Evolutionary conservation across 2,329 filamentous ascomycete genomes (phyloP), one percentile per base, ranked within the genome.

Genomic region (Stylonectria norvegica): DNA sequence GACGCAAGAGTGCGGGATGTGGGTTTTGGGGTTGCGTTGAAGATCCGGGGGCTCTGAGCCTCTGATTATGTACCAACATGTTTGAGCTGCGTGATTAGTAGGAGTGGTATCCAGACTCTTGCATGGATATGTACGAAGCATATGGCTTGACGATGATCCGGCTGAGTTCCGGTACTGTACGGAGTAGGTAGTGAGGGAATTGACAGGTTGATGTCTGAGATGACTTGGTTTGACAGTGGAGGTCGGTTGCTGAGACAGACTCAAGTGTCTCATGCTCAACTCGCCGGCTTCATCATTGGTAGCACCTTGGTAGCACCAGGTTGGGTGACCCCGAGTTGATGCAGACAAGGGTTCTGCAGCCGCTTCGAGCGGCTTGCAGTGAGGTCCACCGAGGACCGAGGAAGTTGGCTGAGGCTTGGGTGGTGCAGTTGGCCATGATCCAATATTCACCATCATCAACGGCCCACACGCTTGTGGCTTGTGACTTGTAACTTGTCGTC

Each of bases 331-430:
- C 34, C 42, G 45, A 49, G 40, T 38, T 41, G 34, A 47, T 44
- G 45, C 37, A 40, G 50, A 40, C 48, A 52, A 55, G 48, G 54
- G 53, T 43, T 25, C 39, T 37, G 34, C 41, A 47, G 47, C 49
- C 44, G 34, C 34, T 55, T 55, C 41, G 40, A 56, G 49, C 55
- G 45, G 42, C 36, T 36, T 56, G 52, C 49, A 57, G 42, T 47
- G 25, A 9, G 52, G 35, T 38, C 48, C 43, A 49, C 52, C 36
- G 44, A 38, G 42, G 36, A 20, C 18, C 15, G 30, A 37, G 33
- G n/a, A n/a, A n/a, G n/a, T n/a, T n/a, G n/a, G n/a, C n/a, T n/a
- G n/a, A n/a, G n/a, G 20, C 42, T 39, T 46, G 42, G 43, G 20
- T 49, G 43, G 38, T 42, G 40, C 45, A 32, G 42, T 29, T 48